Conservation (phyloP, 805 yeast species). For the Metschnikowia dekortorum region DNA sequence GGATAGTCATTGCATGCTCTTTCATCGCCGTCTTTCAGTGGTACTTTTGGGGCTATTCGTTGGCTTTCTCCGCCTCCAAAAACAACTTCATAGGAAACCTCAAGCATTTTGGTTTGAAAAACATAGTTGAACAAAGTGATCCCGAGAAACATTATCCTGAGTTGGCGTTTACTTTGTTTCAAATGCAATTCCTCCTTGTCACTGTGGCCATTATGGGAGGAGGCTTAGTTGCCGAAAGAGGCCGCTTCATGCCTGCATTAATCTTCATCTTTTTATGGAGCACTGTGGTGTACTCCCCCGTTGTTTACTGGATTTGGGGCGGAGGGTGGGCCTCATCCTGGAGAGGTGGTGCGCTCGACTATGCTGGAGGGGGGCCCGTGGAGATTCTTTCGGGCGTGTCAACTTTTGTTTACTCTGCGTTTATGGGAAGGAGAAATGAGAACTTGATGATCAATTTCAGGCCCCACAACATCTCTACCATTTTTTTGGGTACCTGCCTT, state of each 20-base stretch:
- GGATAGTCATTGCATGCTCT: slow-evolving; percentile 72
- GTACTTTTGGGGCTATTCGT: slow-evolving; percentile 97
- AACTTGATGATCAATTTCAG: slow-evolving; percentile 81
- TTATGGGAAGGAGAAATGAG: slow-evolving; percentile 71
- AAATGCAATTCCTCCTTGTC: slow-evolving; percentile 89
- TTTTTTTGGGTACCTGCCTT: slow-evolving; percentile 80
- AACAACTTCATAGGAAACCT: slow-evolving; percentile 88
- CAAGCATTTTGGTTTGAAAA: slow-evolving; percentile 74
- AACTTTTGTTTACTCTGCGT: slow-evolving; percentile 81
- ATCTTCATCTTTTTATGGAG: slow-evolving; percentile 84
- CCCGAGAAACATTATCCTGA: slow-evolving; percentile 62
- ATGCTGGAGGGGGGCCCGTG: slow-evolving; percentile 98
- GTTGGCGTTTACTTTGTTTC: slow-evolving; percentile 79
- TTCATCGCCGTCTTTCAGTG: slow-evolving; percentile 80
- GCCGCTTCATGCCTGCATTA: slow-evolving; percentile 79
- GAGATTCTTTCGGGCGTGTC: slow-evolving; percentile 89
- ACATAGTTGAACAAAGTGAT: slow-evolving; percentile 49
- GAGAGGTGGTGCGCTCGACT: slow-evolving; percentile 88
- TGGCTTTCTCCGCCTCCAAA: slow-evolving; percentile 79
- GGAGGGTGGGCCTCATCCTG: slow-evolving; percentile 82
- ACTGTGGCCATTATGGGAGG: slow-evolving; percentile 90
- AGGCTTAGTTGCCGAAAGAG: slow-evolving; percentile 83
- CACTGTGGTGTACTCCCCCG: slow-evolving; percentile 87
- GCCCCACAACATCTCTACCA: slow-evolving; percentile 91
- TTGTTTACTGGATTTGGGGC: slow-evolving; percentile 96